These are phyloP conservation scores for Daldinia sp. DNA, from an alignment of 2,329 filamentous ascomycete genomes.

Conservation along the genomic window DNA sequence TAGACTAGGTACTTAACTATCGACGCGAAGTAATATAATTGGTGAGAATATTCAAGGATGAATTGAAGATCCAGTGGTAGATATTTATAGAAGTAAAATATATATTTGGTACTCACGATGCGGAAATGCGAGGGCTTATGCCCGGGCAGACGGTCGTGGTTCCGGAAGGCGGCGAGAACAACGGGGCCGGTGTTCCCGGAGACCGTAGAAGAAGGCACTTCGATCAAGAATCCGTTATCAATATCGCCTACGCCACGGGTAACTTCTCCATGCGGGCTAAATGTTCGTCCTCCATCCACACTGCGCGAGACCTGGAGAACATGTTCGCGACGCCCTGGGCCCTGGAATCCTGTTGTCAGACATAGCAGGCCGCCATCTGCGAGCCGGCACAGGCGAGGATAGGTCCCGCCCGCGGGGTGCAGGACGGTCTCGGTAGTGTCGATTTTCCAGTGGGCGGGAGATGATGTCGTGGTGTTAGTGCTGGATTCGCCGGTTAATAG, in stretches of 20 bases:
- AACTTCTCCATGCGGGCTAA: constrained; percentile 58
- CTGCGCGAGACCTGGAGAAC: constrained; percentile 59
- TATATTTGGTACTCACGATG: no score
- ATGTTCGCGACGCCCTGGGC: constrained; percentile 48
- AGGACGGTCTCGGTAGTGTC: constrained; percentile 59
- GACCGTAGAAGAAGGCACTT: constrained; percentile 53
- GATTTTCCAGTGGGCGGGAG: constrained; percentile 24
- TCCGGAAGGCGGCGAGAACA: constrained; percentile 62
- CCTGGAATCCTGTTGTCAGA: constrained; percentile 58
- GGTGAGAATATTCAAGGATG: no score
- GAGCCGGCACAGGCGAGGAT: constrained; percentile 60
- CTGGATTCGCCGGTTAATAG: constrained; percentile 21
- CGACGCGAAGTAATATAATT: no score
- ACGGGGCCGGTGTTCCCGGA: constrained; percentile 27
- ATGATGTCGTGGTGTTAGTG: background rate
- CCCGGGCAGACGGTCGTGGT: constrained; percentile 57
- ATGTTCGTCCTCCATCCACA: constrained; percentile 57
- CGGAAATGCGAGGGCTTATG: constrained; percentile 57
- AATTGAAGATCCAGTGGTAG: no score
- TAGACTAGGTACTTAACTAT: background rate
- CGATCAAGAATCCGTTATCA: constrained; percentile 62
- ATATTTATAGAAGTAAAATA: no score
- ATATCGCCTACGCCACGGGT: constrained; percentile 58
- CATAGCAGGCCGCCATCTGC: constrained; percentile 60
- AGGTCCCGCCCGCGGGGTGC: constrained; percentile 56